Evolutionary conservation across 345 rosid species (phyloP).

Genomic region (Durio zibethinus): DNA sequence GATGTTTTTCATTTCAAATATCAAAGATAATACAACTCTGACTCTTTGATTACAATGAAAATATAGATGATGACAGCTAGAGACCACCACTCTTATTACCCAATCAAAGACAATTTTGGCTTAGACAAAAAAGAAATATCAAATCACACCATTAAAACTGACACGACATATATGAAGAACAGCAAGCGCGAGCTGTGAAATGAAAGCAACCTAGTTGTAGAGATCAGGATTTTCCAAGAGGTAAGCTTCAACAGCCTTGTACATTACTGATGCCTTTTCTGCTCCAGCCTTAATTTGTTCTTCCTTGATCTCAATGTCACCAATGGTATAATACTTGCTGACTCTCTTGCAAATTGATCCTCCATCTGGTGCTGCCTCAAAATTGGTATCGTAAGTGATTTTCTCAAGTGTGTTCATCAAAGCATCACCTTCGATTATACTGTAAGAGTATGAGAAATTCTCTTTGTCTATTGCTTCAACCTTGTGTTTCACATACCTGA

Average conservation of each 20-base stretch:
- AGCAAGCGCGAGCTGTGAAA: neutral
- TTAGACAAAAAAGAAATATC: neutral
- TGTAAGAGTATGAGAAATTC: slow-evolving; percentile 24
- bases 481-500: slow-evolving; percentile 27
- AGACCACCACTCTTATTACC: neutral
- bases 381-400: slow-evolving; percentile 18
- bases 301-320: slow-evolving; percentile 15
- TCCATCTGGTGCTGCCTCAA: slow-evolving; percentile 21
- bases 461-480: slow-evolving; percentile 26
- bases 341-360: slow-evolving; percentile 28
- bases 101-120: neutral
- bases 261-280: slow-evolving; percentile 21
- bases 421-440: slow-evolving; percentile 26
- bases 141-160: neutral
- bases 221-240: slow-evolving; percentile 27
- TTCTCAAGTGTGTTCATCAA: slow-evolving; percentile 17
- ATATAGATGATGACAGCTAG: neutral
- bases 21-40: neutral
- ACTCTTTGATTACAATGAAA: neutral
- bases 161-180: neutral
- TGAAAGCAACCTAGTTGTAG: slow-evolving; percentile 11
- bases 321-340: slow-evolving; percentile 23
- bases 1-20: neutral
- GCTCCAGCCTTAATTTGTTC: slow-evolving; percentile 26
- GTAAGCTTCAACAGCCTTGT: slow-evolving; percentile 27